These are phyloP conservation scores for Flaveria floridana DNA, from an alignment of 140 eudicot genomes.

Conservation along the genomic window DNA sequence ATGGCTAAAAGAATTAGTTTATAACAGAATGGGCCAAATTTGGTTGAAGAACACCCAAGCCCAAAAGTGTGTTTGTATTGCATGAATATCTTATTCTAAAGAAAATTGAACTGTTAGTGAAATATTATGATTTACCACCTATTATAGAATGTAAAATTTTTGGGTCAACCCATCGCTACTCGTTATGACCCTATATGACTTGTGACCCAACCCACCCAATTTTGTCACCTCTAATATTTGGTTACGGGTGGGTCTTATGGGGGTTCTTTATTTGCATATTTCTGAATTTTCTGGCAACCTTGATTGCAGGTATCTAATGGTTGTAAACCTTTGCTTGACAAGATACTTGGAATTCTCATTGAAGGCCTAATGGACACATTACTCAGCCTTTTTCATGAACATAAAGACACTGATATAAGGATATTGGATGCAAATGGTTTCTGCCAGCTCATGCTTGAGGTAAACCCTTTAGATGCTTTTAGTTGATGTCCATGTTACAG, in stretches of 20 bases:
- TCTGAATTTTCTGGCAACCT: not conserved
- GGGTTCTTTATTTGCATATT: not conserved
- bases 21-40: not conserved
- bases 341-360: constrained; percentile 75
- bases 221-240: not conserved
- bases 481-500: constrained; percentile 11
- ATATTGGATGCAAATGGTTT: constrained; percentile 89
- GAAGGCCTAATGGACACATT: constrained; percentile 89
- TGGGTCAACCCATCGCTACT: not conserved
- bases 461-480: constrained; percentile 27
- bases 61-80: not conserved
- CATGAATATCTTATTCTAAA: not conserved
- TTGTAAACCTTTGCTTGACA: constrained; percentile 85
- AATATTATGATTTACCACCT: not conserved
- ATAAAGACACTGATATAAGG: constrained; percentile 61
- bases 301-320: constrained; percentile 75
- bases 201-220: not conserved
- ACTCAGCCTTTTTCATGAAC: constrained; percentile 86
- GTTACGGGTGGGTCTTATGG: not conserved
- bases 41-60: not conserved
- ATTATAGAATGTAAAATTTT: not conserved
- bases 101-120: not conserved
- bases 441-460: constrained; percentile 99
- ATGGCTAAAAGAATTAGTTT: not conserved
- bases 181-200: not conserved